These are phyloP conservation scores for Cyanidium caldarium DNA, from an alignment of 23 red algal genomes.

Conservation along the genomic window DNA sequence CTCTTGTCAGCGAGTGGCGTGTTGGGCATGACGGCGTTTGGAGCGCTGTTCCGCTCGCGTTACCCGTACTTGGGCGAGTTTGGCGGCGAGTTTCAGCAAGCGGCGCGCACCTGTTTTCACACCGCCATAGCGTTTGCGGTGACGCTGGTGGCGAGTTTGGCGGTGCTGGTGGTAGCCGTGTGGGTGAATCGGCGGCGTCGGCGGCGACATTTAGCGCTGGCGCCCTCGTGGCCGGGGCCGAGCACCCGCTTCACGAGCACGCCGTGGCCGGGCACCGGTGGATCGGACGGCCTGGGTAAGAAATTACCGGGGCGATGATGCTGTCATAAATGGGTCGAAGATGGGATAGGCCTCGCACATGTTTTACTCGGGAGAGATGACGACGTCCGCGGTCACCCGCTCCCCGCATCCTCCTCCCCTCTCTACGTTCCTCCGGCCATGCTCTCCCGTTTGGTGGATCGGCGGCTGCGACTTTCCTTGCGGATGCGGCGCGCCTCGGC, in stretches of 20 bases:
- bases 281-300: too few relatives aligned
- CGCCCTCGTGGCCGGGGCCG: too few relatives aligned
- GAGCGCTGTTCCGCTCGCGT: neutral
- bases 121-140: neutral
- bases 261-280: too few relatives aligned
- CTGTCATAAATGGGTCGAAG: too few relatives aligned
- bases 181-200: too few relatives aligned
- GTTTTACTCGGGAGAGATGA: too few relatives aligned
- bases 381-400: too few relatives aligned
- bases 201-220: too few relatives aligned
- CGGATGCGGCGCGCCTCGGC: constrained; percentile 44
- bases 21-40: neutral
- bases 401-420: neutral
- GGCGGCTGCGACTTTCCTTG: constrained; percentile 2
- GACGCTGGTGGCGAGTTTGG: neutral
- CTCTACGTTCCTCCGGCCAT: neutral
- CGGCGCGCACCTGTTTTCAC: neutral
- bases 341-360: too few relatives aligned
- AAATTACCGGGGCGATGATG: too few relatives aligned
- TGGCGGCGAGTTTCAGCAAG: neutral
- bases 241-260: too few relatives aligned
- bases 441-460: neutral
- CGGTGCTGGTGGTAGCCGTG: neutral
- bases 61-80: constrained; percentile 1
- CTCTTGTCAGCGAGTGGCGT: neutral